Evolutionary conservation across 768 basidiomycete species (phyloP), one percentile per base, ranked within the genome.

Genomic region (Tubosaeta sp.): DNA sequence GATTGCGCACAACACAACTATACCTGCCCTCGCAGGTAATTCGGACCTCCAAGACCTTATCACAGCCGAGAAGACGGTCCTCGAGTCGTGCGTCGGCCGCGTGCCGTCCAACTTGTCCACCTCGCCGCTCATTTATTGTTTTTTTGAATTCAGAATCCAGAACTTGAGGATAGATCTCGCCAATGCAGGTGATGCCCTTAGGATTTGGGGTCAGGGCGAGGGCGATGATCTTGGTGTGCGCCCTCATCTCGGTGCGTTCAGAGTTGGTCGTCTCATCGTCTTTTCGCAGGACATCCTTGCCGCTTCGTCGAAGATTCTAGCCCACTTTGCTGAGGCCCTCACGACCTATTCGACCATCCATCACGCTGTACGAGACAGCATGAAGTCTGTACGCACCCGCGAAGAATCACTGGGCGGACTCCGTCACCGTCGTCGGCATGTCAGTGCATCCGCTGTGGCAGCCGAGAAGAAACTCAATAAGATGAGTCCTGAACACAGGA

Each of bases 41-140:
- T 82, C 84, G 59, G 93, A 94, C 65, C 72, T 96, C 8, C 93
- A 96, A 64, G 92, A 94, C 62, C 76, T 95, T 55, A 97, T 97
- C 49, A 86, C 82, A 2, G 81, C 88, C 1, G 93, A 96, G 70
- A 97, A 97, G 72, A 71, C 78, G 7, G 83, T 94, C 8, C 74
- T 94, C 27, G 70, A 76, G 43, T 79, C 87, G 90, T 92, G 59
- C 60, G 84, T 75, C 42, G 13, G 11, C 13, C 48, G 48, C 27
- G 34, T 47, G 25, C 18, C 21, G 16, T 24, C 32, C 12, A 9
- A 11, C 40, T 6, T 14, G 22, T 19, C 13, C n/a, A 6, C 0
- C 18, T 41, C 34, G 41, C 36, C 36, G 5, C 13, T 51, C 29
- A 52, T 44, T 31, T 39, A 0, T 19, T 42, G 30, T 41, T 41